Evolutionary conservation across 768 basidiomycete genomes (phyloP).

Genomic region (Termitomyces sp.): DNA sequence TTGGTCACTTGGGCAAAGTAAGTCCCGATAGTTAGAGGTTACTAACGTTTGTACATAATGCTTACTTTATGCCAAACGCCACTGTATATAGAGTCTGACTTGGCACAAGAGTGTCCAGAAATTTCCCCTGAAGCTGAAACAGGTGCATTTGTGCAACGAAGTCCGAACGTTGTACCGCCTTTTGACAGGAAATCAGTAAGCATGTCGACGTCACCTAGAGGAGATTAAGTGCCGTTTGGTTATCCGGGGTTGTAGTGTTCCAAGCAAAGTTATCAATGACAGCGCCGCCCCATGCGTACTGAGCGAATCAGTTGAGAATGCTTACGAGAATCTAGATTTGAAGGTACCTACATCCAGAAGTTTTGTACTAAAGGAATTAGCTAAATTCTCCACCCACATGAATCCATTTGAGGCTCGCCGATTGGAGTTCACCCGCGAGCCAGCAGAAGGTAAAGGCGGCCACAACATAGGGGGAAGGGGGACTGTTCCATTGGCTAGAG

Average conservation of each 20-base stretch:
- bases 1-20: neutral
- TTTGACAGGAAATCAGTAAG: neutral
- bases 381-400: slow-evolving; percentile 25
- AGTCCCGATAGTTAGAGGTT: neutral
- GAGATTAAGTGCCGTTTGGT: slow-evolving; percentile 14
- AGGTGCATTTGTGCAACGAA: slow-evolving; percentile 22
- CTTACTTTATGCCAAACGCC: slow-evolving; percentile 27
- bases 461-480: slow-evolving; percentile 25
- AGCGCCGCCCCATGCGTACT: slow-evolving; percentile 30
- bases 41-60: neutral
- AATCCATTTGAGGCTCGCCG: slow-evolving; percentile 25
- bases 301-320: neutral
- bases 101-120: slow-evolving; percentile 22
- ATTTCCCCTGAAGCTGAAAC: slow-evolving; percentile 23
- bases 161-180: slow-evolving; percentile 20
- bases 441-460: slow-evolving; percentile 26
- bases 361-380: slow-evolving; percentile 22
- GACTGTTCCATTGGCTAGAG: slow-evolving; percentile 24
- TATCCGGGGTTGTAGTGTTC: slow-evolving; percentile 24
- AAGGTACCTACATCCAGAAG: slow-evolving; percentile 16
- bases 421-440: slow-evolving; percentile 20
- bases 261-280: slow-evolving; percentile 27
- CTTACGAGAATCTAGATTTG: neutral
- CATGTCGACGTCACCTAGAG: neutral
- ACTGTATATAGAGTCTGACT: slow-evolving; percentile 23